Evolutionary conservation across 2,329 filamentous ascomycete species (phyloP).

Genomic region (Thelonectria discophora): DNA sequence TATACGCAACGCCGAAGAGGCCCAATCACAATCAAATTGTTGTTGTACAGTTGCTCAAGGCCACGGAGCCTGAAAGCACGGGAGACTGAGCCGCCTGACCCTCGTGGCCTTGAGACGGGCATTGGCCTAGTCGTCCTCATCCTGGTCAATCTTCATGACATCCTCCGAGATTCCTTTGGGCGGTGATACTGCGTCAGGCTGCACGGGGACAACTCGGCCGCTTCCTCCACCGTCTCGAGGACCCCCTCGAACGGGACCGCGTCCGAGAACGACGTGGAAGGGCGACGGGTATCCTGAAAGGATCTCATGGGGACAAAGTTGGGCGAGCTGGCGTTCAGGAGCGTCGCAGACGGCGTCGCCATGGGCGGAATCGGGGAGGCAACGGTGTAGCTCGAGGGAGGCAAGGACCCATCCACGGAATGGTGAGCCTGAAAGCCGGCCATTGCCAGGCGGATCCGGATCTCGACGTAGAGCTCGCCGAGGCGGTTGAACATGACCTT

Average conservation of each 20-base stretch:
- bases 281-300: conserved; percentile 24
- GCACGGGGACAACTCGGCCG: conserved; percentile 29
- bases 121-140: conserved; percentile 8
- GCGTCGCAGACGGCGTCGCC: conserved; percentile 33
- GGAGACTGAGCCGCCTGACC: conserved; percentile 43
- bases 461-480: conserved; percentile 60
- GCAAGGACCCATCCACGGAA: conserved; percentile 23
- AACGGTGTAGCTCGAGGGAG: conserved; percentile 25
- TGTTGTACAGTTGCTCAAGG: conserved; percentile 25
- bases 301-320: conserved; percentile 46
- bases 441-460: conserved; percentile 53
- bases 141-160: conserved; percentile 3
- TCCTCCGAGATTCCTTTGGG: conserved; percentile 6
- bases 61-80: conserved; percentile 42
- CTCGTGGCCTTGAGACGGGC: conserved; percentile 10
- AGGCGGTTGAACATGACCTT: conserved; percentile 55
- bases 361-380: conserved; percentile 23
- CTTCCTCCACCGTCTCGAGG: conserved; percentile 42
- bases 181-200: conserved; percentile 14
- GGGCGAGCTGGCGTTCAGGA: conserved; percentile 41
- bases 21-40: background rate
- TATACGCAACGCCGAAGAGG: background rate
- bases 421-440: conserved; percentile 39
- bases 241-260: background rate
- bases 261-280: conserved; percentile 5